Percentiles rank a stretch among this genome's conserved stretches.
Evolutionary conservation across 768 basidiomycete genomes (phyloP).

Genomic region (Hericium rajendrae): DNA sequence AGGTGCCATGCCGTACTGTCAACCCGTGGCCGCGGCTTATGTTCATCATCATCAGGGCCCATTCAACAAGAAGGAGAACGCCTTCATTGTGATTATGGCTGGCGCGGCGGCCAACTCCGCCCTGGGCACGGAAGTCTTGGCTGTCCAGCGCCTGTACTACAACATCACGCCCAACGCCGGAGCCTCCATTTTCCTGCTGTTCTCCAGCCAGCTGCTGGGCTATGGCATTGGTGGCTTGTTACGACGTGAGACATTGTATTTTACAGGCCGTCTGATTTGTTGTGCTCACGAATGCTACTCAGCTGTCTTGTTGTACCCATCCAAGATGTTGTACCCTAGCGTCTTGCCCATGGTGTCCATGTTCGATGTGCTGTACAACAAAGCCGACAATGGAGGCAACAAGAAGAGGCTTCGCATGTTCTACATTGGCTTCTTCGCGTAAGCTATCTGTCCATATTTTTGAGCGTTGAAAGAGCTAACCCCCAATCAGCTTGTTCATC

Average conservation of each 20-base stretch:
- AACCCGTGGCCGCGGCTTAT: background rate
- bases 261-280: background rate
- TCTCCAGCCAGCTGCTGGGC: slow-evolving; percentile 29
- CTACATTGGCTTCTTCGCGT: slow-evolving; percentile 34
- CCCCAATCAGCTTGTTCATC: slow-evolving; percentile 22
- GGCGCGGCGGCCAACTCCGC: slow-evolving; percentile 45
- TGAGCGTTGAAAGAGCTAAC: background rate
- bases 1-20: slow-evolving; percentile 10
- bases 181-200: slow-evolving; percentile 34
- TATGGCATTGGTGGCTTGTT: slow-evolving; percentile 49
- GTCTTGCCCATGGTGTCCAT: slow-evolving; percentile 38
- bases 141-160: slow-evolving; percentile 36
- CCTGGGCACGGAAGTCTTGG: slow-evolving; percentile 43
- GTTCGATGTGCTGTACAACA: slow-evolving; percentile 39
- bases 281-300: background rate
- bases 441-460: slow-evolving; percentile 1
- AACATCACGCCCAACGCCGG: slow-evolving; percentile 38
- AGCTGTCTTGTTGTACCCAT: slow-evolving; percentile 41
- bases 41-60: slow-evolving; percentile 28
- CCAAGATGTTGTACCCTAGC: slow-evolving; percentile 42
- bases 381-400: slow-evolving; percentile 22
- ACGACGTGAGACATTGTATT: slow-evolving; percentile 27
- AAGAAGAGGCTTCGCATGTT: slow-evolving; percentile 38
- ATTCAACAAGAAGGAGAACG: slow-evolving; percentile 53
- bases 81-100: slow-evolving; percentile 49